These are phyloP conservation scores for Kregervanrija fluxuum DNA, from an alignment of 805 yeast species.

Conservation along the genomic window DNA sequence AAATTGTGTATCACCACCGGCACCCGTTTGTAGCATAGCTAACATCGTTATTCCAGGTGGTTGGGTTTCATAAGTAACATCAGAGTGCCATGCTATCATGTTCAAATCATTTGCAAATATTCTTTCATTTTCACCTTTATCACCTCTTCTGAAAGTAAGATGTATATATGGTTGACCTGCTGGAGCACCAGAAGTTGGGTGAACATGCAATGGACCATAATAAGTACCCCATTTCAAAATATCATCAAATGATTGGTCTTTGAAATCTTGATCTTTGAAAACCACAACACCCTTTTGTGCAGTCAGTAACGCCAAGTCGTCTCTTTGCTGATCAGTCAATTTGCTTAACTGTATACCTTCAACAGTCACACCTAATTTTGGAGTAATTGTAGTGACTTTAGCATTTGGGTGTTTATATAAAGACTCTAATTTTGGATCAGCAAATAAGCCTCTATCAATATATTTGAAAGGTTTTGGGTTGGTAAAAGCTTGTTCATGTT, in stretches of 20 bases:
- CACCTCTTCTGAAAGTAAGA: slow-evolving; percentile 47
- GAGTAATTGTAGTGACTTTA: slow-evolving; percentile 41
- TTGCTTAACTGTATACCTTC: slow-evolving; percentile 52
- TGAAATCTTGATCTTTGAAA: slow-evolving; percentile 61
- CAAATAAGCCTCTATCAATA: slow-evolving; percentile 57
- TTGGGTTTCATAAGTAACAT: slow-evolving; percentile 65
- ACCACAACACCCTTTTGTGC: slow-evolving; percentile 67
- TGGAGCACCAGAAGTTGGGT: slow-evolving; percentile 71
- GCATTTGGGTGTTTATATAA: slow-evolving; percentile 32
- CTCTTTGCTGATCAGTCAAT: slow-evolving; percentile 47
- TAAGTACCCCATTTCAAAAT: slow-evolving; percentile 47
- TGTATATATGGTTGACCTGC: slow-evolving; percentile 52
- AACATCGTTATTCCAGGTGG: slow-evolving; percentile 69
- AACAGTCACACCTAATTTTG: slow-evolving; percentile 64
- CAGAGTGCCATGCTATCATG: slow-evolving; percentile 59
- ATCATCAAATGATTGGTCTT: slow-evolving; percentile 43
- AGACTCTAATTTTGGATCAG: slow-evolving; percentile 47
- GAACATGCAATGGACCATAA: slow-evolving; percentile 67
- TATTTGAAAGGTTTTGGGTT: slow-evolving; percentile 49
- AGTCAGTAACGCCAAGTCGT: slow-evolving; percentile 61
- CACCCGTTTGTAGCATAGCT: slow-evolving; percentile 42
- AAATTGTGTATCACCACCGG: slow-evolving; percentile 79
- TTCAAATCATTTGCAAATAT: slow-evolving; percentile 30
- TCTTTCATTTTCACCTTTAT: slow-evolving; percentile 30
- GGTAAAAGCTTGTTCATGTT: slow-evolving; percentile 8